Percentiles rank a stretch among this genome's conserved stretches.
Conservation (phyloP, 495 filamentous ascomycete species). For the Penicillium waksmanii region DNA sequence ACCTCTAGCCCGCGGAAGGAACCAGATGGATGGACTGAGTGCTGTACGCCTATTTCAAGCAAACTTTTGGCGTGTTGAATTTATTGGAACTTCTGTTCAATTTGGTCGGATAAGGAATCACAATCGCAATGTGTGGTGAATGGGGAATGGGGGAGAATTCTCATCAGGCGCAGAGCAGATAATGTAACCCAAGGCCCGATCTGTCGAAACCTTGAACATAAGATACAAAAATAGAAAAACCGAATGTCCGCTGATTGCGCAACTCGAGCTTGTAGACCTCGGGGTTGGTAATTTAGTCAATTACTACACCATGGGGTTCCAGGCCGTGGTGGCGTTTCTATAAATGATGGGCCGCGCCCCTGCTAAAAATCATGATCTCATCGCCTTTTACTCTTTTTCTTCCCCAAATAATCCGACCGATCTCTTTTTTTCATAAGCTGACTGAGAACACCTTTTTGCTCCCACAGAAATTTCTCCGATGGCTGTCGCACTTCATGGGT, state of each 20-base stretch:
- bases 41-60: no score
- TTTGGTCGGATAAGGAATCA: no score
- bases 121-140: no score
- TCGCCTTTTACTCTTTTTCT: background rate
- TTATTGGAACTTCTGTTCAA: no score
- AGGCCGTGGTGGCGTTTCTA: slow-evolving; percentile 1
- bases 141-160: no score
- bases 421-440: background rate
- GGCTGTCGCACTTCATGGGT: slow-evolving; percentile 19
- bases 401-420: background rate
- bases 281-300: background rate
- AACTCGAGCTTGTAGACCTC: background rate
- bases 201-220: background rate
- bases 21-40: no score
- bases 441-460: background rate
- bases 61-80: no score
- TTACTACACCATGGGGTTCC: background rate
- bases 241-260: background rate
- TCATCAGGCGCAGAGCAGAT: no score
- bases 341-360: background rate
- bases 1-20: no score
- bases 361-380: background rate
- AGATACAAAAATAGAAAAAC: background rate
- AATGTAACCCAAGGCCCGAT: no score
- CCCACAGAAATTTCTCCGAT: background rate